Base-by-base conservation (phyloP, 495 filamentous ascomycete species). In the Chaetomium cochliodes region DNA sequence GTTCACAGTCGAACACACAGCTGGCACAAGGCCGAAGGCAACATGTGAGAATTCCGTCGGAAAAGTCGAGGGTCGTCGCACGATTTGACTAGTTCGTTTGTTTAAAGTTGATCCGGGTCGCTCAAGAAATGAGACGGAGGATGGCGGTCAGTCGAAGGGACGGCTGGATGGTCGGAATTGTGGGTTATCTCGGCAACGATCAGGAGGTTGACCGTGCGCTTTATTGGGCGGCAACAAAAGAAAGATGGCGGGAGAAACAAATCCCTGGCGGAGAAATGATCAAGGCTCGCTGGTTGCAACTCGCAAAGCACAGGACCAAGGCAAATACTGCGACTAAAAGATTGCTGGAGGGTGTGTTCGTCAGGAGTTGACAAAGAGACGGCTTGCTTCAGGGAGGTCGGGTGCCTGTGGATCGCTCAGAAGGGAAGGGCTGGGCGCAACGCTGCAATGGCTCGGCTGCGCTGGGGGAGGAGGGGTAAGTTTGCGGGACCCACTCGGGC, bases 1-100 rank as follows among this genome's bases (percentile, higher is more conserved):
- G 63, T 60, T 71, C 64, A 69, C 63, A 50, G 52, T 53, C 62
- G 67, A 60, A 56, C 67, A 60, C 63, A 54, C 60, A 60, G 60
- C 33, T 63, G 53, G 65, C 55, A 22, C 39, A 44, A 61, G 18
- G 44, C 46, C 59, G 47, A 66, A 42, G 62, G 60, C 67, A 50
- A 65, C 71, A 73, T 73, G 51, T 41, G 52, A 12, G 39, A 55
- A 60, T 25, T 39, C 44, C 44, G 68, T 52, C 25, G 60, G 33
- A 42, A 55, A 28, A 33, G 37, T 15, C 23, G 25, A 46, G 58
- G 46, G 5, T 8, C 4, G 55, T 22, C 22, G n/a, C 39, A 58
- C 55, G n/a, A 13, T 7, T 11, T 20, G 13, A 26, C 7, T 26
- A 54, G 57, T 26, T 52, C 30, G 47, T 39, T 47, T 2, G 47